These are phyloP conservation scores for Zymoseptoria ardabiliae DNA, from an alignment of 2,329 filamentous ascomycete genomes.

Conservation along the genomic window DNA sequence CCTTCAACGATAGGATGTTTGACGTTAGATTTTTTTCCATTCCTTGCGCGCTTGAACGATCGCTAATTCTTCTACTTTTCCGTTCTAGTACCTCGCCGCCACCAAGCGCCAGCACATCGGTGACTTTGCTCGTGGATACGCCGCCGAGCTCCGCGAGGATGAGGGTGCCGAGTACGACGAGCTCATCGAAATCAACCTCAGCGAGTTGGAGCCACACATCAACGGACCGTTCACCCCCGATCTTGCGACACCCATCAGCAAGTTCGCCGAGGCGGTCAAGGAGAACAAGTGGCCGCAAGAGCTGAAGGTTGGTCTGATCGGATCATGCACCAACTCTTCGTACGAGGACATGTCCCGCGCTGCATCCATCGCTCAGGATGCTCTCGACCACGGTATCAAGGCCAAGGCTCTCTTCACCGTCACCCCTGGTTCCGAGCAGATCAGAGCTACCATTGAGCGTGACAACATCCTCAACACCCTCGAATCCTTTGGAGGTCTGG, in stretches of 20 bases:
- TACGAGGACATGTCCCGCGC: slow-evolving; percentile 90
- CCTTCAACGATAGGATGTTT: slow-evolving; percentile 88
- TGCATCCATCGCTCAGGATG: slow-evolving; percentile 84
- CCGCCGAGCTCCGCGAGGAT: slow-evolving; percentile 78
- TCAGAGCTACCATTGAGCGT: slow-evolving; percentile 78
- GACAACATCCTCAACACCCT: slow-evolving; percentile 65
- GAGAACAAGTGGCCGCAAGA: slow-evolving; percentile 94
- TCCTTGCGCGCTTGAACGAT: slow-evolving; percentile 52
- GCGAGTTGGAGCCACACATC: slow-evolving; percentile 91
- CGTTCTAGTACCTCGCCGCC: slow-evolving; percentile 79
- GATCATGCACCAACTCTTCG: slow-evolving; percentile 92
- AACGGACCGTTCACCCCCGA: slow-evolving; percentile 99
- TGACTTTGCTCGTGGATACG: slow-evolving; percentile 79
- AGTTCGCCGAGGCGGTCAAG: slow-evolving; percentile 91
- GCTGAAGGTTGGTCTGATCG: slow-evolving; percentile 92
- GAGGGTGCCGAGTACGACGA: slow-evolving; percentile 92
- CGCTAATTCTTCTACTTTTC: slow-evolving; percentile 47
- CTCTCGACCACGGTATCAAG: slow-evolving; percentile 87
- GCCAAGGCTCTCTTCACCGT: slow-evolving; percentile 89
- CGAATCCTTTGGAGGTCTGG: slow-evolving; percentile 90
- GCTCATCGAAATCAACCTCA: slow-evolving; percentile 91
- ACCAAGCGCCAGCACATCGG: slow-evolving; percentile 89
- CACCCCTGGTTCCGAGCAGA: slow-evolving; percentile 94
- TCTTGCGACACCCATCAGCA: slow-evolving; percentile 93
- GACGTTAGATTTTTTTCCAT: too few species aligned